phyloP scores from a whole-genome alignment of 129 eudicot species.

The Escallonia herrerae region DNA sequence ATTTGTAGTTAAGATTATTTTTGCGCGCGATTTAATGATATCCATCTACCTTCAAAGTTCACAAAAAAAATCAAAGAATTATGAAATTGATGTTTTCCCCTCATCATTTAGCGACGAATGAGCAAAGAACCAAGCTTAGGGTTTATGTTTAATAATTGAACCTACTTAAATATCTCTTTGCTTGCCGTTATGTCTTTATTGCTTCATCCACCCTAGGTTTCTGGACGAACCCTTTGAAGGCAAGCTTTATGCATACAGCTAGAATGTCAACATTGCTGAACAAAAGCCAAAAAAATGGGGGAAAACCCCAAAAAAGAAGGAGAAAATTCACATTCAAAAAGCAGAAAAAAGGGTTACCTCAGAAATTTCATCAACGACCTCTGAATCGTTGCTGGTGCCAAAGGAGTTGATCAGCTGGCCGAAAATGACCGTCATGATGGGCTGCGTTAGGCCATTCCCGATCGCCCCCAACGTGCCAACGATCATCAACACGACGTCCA shows the following conservation, averaged over 20 bases:
- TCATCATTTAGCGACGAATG: too few species aligned
- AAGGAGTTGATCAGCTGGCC: constrained; percentile 43
- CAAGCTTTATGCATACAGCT: not conserved
- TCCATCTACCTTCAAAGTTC: too few species aligned
- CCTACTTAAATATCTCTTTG: too few species aligned
- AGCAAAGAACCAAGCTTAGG: too few species aligned
- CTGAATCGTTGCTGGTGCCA: constrained; percentile 13
- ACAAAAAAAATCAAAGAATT: too few species aligned
- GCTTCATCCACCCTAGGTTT: not conserved
- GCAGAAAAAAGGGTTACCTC: constrained; percentile 24
- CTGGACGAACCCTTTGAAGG: not conserved
- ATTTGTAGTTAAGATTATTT: too few species aligned
- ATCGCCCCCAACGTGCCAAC: constrained; percentile 27
- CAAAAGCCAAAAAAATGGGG: too few species aligned
- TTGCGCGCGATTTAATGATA: too few species aligned
- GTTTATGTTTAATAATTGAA: too few species aligned
- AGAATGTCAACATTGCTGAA: not conserved
- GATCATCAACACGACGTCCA: constrained; percentile 24
- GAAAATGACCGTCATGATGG: constrained; percentile 35
- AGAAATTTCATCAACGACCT: constrained; percentile 35
- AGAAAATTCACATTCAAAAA: not conserved
- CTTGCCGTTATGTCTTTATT: too few species aligned
- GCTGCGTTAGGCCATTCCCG: constrained; percentile 34
- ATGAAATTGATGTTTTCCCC: too few species aligned
- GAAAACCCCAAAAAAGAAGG: too few species aligned